Conservation (phyloP, 2,329 filamentous ascomycete genomes). For the Nemania diffusa region DNA sequence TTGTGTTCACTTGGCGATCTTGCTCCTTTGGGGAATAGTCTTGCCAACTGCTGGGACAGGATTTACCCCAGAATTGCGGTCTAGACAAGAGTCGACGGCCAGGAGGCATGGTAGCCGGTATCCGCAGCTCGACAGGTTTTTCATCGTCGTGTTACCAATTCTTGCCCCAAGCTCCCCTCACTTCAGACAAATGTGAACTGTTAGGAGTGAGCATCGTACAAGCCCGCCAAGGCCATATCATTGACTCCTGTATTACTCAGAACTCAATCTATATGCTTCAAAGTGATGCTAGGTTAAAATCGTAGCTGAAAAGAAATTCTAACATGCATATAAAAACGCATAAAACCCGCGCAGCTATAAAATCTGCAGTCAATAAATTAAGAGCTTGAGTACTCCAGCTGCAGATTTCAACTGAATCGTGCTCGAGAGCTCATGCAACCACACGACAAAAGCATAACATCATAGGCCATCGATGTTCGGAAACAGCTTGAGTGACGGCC, state of each 20-base stretch:
- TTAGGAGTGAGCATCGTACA: background rate
- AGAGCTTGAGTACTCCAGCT: background rate
- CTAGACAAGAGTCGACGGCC: background rate
- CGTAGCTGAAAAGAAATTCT: background rate
- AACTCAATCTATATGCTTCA: background rate
- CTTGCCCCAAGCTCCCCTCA: background rate
- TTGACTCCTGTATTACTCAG: background rate
- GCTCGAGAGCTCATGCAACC: background rate
- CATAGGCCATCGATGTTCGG: background rate
- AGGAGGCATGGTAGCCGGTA: background rate
- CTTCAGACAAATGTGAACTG: background rate
- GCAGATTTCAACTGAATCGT: background rate
- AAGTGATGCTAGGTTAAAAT: background rate
- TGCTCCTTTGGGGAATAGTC: constrained; percentile 4
- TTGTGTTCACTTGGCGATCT: constrained; percentile 1
- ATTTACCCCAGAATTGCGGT: constrained; percentile 2
- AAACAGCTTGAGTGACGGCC: background rate
- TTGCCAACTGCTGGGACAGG: background rate
- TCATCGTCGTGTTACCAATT: no score
- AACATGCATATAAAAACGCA: background rate
- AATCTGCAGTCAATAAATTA: background rate
- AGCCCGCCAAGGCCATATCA: background rate
- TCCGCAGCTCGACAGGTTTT: background rate
- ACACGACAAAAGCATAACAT: background rate
- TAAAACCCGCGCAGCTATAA: background rate